A percentile compares a stretch with the other conserved stretches of the same genome.
Conservation (phyloP, 345 rosid species). For the Melaleuca alternifolia region DNA sequence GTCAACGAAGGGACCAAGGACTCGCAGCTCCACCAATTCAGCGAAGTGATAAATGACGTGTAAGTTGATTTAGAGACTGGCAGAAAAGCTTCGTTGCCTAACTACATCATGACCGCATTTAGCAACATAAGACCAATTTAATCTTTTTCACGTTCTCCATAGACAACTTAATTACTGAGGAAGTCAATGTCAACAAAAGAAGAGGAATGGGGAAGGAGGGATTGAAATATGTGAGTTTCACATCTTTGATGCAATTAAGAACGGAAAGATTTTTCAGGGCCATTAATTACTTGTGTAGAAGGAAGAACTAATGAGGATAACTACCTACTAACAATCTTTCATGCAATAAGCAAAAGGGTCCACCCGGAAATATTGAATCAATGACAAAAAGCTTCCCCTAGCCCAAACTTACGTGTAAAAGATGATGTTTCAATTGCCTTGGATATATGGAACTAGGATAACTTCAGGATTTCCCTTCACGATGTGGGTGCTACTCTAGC, state of each 20-base stretch:
- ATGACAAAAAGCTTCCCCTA: background rate
- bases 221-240: background rate
- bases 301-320: background rate
- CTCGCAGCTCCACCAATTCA: background rate
- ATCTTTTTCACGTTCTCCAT: background rate
- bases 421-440: background rate
- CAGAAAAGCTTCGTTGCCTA: background rate
- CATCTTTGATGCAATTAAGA: background rate
- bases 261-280: background rate
- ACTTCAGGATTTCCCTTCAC: background rate
- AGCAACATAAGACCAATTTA: background rate
- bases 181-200: background rate
- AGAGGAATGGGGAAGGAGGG: background rate
- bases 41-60: background rate
- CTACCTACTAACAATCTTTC: background rate
- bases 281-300: background rate
- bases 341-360: background rate
- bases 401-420: background rate
- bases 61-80: background rate
- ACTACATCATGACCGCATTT: background rate
- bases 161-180: background rate
- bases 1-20: no score
- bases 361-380: background rate
- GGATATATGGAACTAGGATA: background rate
- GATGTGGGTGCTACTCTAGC: background rate